A percentile compares a stretch with the other conserved stretches of the same genome.
Conservation (phyloP, 805 yeast genomes). For the Aciculoconidium aculeatum region DNA sequence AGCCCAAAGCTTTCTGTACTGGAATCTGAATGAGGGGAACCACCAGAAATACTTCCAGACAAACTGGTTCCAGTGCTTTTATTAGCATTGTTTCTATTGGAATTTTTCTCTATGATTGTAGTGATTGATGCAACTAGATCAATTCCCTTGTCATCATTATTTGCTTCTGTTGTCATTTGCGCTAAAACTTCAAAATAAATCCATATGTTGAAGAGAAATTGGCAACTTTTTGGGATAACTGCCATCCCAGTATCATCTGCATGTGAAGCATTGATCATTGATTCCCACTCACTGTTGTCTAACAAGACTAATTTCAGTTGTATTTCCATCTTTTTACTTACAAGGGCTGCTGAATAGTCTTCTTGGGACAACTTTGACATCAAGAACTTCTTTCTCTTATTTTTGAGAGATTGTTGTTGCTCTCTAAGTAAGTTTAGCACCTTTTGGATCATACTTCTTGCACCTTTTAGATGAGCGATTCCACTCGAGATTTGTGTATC, state of each 20-base stretch:
- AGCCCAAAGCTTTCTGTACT: constrained; percentile 19
- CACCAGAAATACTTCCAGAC: constrained; percentile 2
- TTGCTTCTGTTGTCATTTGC: constrained; percentile 52
- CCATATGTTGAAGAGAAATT: constrained; percentile 58
- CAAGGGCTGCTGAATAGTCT: constrained; percentile 5
- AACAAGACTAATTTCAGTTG: constrained; percentile 26
- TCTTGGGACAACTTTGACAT: constrained; percentile 7
- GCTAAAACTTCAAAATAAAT: constrained; percentile 63
- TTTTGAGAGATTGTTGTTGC: constrained; percentile 13
- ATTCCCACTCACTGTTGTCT: constrained; percentile 27
- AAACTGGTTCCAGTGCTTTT: constrained; percentile 3
- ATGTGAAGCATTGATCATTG: constrained; percentile 14
- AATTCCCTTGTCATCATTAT: constrained; percentile 38
- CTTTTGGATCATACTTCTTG: constrained; percentile 52
- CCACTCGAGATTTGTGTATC: constrained; percentile 63
- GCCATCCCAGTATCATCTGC: constrained; percentile 4
- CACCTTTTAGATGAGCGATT: constrained; percentile 64
- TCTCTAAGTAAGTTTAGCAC: constrained; percentile 29
- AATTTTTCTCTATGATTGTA: constrained; percentile 22
- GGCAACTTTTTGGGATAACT: constrained; percentile 38
- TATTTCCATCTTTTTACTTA: constrained; percentile 8
- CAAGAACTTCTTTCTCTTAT: constrained; percentile 9
- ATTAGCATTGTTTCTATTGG: constrained; percentile 8
- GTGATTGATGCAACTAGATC: constrained; percentile 39
- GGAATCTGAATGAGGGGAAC: constrained; percentile 16